phyloP scores from a whole-genome alignment of 1,284 basidiomycete genomes.

The Tilletia setariae region DNA sequence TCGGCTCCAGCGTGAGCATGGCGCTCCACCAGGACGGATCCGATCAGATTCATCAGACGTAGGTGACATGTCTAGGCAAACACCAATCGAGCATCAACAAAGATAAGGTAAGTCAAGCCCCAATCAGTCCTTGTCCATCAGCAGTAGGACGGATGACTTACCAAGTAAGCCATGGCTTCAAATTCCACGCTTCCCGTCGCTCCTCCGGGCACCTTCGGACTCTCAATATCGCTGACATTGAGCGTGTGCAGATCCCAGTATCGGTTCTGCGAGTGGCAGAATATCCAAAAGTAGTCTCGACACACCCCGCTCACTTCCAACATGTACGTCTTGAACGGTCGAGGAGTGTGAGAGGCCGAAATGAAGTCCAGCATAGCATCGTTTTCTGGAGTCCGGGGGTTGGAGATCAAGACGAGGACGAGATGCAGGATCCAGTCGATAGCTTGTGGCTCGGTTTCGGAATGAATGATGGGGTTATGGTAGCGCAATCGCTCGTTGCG shows the following conservation, averaged over 20 bases:
- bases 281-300: constrained; percentile 95
- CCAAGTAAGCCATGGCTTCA: constrained; percentile 92
- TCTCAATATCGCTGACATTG: constrained; percentile 77
- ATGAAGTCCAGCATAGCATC: constrained; percentile 68
- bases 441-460: neutral
- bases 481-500: neutral
- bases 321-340: constrained; percentile 86
- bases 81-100: neutral
- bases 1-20: constrained; percentile 25
- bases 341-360: constrained; percentile 71
- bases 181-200: constrained; percentile 98
- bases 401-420: constrained; percentile 42
- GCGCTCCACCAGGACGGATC: constrained; percentile 21
- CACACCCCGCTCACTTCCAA: constrained; percentile 84
- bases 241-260: constrained; percentile 80
- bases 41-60: constrained; percentile 35
- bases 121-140: no score
- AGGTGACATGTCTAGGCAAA: constrained; percentile 31
- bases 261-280: constrained; percentile 89
- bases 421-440: constrained; percentile 25
- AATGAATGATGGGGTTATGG: neutral
- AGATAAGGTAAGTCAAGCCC: neutral
- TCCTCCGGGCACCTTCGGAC: constrained; percentile 88
- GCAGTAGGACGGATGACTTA: constrained; percentile 57
- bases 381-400: constrained; percentile 29